These are phyloP conservation scores for Claviceps sp. DNA, from an alignment of 2,329 filamentous ascomycete species.

Conservation along the genomic window DNA sequence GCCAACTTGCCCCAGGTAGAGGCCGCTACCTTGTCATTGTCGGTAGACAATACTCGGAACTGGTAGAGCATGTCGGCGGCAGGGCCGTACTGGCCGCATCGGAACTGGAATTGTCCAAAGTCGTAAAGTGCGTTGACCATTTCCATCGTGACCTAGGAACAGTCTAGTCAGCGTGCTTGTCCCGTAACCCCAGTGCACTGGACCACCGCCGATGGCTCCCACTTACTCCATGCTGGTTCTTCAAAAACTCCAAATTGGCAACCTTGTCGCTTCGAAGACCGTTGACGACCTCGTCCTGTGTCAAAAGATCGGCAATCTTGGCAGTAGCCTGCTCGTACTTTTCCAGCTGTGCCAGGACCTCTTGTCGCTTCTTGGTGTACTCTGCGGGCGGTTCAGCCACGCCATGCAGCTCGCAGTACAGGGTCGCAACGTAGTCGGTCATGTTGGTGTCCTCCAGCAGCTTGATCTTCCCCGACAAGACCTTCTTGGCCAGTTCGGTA, in stretches of 20 bases:
- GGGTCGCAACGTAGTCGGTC: slow-evolving; percentile 89
- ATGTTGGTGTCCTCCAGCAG: slow-evolving; percentile 96
- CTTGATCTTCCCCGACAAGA: slow-evolving; percentile 79
- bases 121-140: slow-evolving; percentile 96
- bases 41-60: slow-evolving; percentile 94
- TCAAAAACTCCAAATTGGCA: slow-evolving; percentile 94
- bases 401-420: slow-evolving; percentile 81
- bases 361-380: slow-evolving; percentile 78
- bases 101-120: slow-evolving; percentile 95
- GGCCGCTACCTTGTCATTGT: slow-evolving; percentile 92
- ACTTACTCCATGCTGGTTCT: slow-evolving; percentile 83
- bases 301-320: slow-evolving; percentile 78
- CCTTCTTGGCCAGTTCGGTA: slow-evolving; percentile 46
- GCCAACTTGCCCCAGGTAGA: slow-evolving; percentile 98
- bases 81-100: slow-evolving; percentile 83
- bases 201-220: slow-evolving; percentile 1
- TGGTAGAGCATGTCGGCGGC: slow-evolving; percentile 91
- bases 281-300: slow-evolving; percentile 77
- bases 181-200: neutral
- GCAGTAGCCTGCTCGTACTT: slow-evolving; percentile 75
- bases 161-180: too few relatives aligned
- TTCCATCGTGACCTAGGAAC: slow-evolving; percentile 61
- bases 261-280: slow-evolving; percentile 93
- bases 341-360: slow-evolving; percentile 71
- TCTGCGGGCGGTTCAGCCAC: slow-evolving; percentile 67